Evolutionary conservation across 768 basidiomycete species (phyloP), one percentile per base, ranked within the genome.

Genomic region (Harrya chromipes): DNA sequence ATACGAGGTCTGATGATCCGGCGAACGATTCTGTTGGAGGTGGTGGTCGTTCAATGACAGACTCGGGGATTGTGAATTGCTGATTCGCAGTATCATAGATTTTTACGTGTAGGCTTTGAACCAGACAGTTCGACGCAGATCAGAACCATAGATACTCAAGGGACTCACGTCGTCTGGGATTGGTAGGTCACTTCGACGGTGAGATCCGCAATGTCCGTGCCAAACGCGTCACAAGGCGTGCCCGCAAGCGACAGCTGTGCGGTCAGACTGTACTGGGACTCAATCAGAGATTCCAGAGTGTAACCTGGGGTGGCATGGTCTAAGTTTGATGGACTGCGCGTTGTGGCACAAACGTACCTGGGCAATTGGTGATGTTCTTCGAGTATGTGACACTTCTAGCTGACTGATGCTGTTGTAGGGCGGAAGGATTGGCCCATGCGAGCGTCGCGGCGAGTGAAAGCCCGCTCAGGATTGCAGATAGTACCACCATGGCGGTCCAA

Each of bases 171-270:
- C 38, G 77, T 72, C 46, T 65, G 65, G 17, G 76, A 78, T 63
- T 87, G 84, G 57, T 87, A 87, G 12, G 77, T 79, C 7, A 87
- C 82, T 59, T 83, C 69, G 17, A 90, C 70, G n/a, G 78, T 82
- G 19, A 89, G 74, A 50, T 81, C 66, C 0, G 64, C 40, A 27
- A 86, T 68, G 55, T 88, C 86, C 1, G 56, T 66, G 4, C 85
- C 85, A 56, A 85, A 88, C 4, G 80, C 81, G 54, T 87, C 74
- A 61, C 87, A 90, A 9, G 79, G 72, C 14, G 66, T 34, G 2
- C 84, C 84, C 1, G 77, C 74, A 7, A 88, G 71, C 31, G 62
- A 65, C 5, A 88, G 68, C 16, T 72, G 70, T 23, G 84, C 85
- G 0, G 71, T 76, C 23, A 88, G 67, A 21, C 84, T 83, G 12